Base-by-base conservation (phyloP, 176 grass and related monocot species). In the Triticum turgidum region DNA sequence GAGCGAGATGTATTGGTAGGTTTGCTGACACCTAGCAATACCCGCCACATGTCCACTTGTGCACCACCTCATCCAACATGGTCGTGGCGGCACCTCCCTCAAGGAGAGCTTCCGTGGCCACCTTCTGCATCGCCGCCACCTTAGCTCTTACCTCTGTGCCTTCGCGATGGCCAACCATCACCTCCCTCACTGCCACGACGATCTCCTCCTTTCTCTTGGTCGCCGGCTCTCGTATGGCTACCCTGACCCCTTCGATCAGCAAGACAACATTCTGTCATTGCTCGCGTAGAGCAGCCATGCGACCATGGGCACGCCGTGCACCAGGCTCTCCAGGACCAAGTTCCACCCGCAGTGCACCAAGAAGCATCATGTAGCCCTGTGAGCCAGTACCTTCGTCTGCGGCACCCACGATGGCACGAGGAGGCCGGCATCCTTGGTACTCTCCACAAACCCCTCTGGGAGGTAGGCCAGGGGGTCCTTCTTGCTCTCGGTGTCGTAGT, bases 271-370 rank as follows among this genome's bases (percentile, higher is more conserved):
- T 94, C 61, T 91, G 84, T 0, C 24, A 11, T 24, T 94, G 89
- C 64, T 94, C 92, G 92, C 92, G 35, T 3, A 89, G 1, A 91
- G 85, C 20, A 87, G 90, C 90, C 93, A 95, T 1, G 88, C 83
- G 13, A 95, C 84, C 90, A 95, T 95, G 0, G 93, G 93, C 73
- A 92, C 87, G 2, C 90, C 87, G 7, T 81, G 59, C 7, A 78
- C 41, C 41, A 11, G 8, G 41, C 8, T 44, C 41, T 44, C 41
- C 8, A 44, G 8, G 9, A 44, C 41, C 8, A 6, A 44, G 8
- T 44, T 44, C 41, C 41, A 44, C 9, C 41, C 8, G 8, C 8
- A 44, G 8, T 92, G 93, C 0, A 78, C 90, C 17, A 94, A 29
- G 77, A 94, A 94, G 3, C 87, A 34, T 34, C 33, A 34, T 34